phyloP scores from a whole-genome alignment of 805 yeast species.

The Sungouiozyma ichnusensis region DNA sequence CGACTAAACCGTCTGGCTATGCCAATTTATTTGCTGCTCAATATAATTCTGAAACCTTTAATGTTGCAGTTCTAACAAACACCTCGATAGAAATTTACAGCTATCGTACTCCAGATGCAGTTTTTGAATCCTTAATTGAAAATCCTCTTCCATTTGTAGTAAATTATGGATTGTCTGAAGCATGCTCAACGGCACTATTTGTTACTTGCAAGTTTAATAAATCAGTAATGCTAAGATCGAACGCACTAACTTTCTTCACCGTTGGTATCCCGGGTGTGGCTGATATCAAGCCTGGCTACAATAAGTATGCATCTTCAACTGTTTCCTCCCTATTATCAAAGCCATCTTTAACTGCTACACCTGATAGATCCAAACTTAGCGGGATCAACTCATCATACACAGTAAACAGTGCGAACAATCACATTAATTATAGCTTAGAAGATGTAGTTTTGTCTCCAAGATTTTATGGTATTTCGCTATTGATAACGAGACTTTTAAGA shows the following conservation, averaged over 20 bases:
- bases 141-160: conserved; percentile 59
- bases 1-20: conserved; percentile 68
- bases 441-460: conserved; percentile 86
- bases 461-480: conserved; percentile 76
- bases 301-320: conserved; percentile 21
- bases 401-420: background rate
- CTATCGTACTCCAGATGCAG: conserved; percentile 69
- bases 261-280: conserved; percentile 34
- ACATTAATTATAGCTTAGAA: conserved; percentile 35
- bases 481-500: conserved; percentile 68
- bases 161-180: conserved; percentile 79
- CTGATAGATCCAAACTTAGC: conserved; percentile 9
- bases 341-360: conserved; percentile 15
- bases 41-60: conserved; percentile 53
- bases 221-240: conserved; percentile 38
- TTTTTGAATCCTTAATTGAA: conserved; percentile 60
- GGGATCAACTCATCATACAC: conserved; percentile 3
- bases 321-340: conserved; percentile 21
- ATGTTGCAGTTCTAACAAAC: conserved; percentile 74
- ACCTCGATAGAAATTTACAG: conserved; percentile 68
- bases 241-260: conserved; percentile 35
- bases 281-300: conserved; percentile 35
- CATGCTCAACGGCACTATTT: conserved; percentile 80
- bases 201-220: conserved; percentile 68
- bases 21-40: conserved; percentile 84